Conservation (phyloP, 2,329 filamentous ascomycete species). For the Fusarium sp. region DNA sequence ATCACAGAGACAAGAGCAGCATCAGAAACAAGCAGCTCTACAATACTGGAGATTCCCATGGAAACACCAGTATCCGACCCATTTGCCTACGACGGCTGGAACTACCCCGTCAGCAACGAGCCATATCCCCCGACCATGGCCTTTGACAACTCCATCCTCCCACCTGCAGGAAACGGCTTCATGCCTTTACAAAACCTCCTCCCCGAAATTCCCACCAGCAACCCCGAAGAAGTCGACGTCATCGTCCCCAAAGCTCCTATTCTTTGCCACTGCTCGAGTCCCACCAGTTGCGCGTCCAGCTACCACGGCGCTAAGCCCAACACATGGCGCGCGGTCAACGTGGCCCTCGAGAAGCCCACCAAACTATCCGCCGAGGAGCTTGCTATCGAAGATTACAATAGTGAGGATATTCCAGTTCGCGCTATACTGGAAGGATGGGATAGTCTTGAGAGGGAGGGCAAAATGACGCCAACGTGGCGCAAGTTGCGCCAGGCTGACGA, state of each 20-base stretch:
- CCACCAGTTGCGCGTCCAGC: slow-evolving; percentile 4
- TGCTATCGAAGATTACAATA: slow-evolving; percentile 35
- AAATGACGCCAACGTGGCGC: slow-evolving; percentile 48
- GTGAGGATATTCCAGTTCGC: slow-evolving; percentile 48
- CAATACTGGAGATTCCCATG: slow-evolving; percentile 24
- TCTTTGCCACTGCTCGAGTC: slow-evolving; percentile 29
- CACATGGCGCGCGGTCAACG: slow-evolving; percentile 49
- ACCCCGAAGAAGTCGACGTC: slow-evolving; percentile 18
- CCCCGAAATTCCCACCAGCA: neutral
- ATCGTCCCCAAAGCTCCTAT: slow-evolving; percentile 16
- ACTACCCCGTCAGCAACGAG: slow-evolving; percentile 3
- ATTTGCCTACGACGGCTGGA: slow-evolving; percentile 28
- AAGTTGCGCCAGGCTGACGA: slow-evolving; percentile 49
- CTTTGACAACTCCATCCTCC: slow-evolving; percentile 21
- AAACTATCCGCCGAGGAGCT: slow-evolving; percentile 36
- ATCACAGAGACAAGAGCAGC: neutral
- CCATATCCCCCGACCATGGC: slow-evolving; percentile 23
- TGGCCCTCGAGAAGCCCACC: slow-evolving; percentile 27
- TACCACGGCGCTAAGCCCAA: slow-evolving; percentile 28
- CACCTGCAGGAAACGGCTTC: slow-evolving; percentile 1
- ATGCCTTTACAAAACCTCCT: slow-evolving; percentile 11
- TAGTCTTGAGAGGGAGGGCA: slow-evolving; percentile 45
- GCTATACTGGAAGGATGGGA: slow-evolving; percentile 51
- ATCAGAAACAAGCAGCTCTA: slow-evolving; percentile 25
- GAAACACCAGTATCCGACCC: neutral